These are phyloP conservation scores for barley (Hordeum vulgare) DNA, from an alignment of 176 grass and related monocot genomes.

Conservation along the genomic window DNA sequence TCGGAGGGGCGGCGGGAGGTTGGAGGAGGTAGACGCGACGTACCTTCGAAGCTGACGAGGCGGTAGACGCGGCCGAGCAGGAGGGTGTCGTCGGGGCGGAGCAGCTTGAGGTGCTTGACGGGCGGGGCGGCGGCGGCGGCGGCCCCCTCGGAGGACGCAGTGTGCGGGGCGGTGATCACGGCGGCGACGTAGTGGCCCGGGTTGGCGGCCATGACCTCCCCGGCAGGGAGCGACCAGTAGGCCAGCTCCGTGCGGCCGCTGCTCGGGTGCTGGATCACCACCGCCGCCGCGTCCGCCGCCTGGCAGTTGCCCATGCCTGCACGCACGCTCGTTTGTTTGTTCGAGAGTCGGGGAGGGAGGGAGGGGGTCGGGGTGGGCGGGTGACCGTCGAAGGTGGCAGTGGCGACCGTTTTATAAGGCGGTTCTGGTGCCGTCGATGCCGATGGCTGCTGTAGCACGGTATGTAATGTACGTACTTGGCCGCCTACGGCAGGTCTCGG, in stretches of 20 bases:
- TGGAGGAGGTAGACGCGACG: neutral
- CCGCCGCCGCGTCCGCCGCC: conserved; percentile 69
- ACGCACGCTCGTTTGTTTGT: neutral
- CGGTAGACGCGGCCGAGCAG: conserved; percentile 77
- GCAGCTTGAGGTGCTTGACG: conserved; percentile 87
- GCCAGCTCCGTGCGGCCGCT: conserved; percentile 59
- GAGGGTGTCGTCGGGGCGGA: conserved; percentile 90
- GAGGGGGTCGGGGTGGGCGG: neutral
- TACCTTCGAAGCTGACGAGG: conserved; percentile 98
- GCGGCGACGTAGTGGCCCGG: conserved; percentile 88
- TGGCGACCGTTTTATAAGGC: conserved; percentile 25
- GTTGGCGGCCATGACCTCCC: conserved; percentile 75
- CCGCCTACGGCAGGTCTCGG: neutral
- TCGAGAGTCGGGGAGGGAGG: neutral
- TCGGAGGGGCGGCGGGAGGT: neutral
- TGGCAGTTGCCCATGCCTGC: conserved; percentile 82
- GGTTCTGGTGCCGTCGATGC: neutral
- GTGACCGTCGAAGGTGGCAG: neutral
- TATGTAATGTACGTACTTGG: neutral
- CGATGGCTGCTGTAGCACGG: conserved; percentile 20
- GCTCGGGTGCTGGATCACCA: conserved; percentile 73
- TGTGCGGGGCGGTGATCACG: conserved; percentile 39
- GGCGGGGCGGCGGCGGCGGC: neutral
- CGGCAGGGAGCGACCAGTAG: conserved; percentile 57
- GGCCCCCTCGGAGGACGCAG: neutral